Conservation (phyloP, 257 asterid species). For the Vinca minor region DNA sequence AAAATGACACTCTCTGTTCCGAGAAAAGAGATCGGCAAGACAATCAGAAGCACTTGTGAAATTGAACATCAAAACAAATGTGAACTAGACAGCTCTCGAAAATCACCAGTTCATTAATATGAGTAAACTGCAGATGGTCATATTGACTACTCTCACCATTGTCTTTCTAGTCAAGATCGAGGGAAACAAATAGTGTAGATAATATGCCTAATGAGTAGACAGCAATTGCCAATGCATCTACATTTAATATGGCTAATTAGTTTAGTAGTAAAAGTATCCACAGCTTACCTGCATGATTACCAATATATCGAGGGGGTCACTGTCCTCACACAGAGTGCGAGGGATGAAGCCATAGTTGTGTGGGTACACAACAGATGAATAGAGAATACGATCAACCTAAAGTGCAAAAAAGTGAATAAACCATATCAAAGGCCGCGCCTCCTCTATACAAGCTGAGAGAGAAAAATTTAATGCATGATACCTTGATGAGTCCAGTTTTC, state of each 20-base stretch:
- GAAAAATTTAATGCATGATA: constrained; percentile 9
- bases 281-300: constrained; percentile 95
- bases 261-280: neutral
- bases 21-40: neutral
- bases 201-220: neutral
- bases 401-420: constrained; percentile 16
- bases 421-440: neutral
- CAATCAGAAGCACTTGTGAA: too few species aligned
- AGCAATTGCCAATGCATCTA: neutral
- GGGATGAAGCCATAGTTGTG: constrained; percentile 98
- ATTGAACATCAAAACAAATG: neutral
- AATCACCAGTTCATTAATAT: neutral
- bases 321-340: constrained; percentile 90
- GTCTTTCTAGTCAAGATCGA: neutral
- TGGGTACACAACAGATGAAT: constrained; percentile 96
- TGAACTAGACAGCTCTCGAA: neutral
- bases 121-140: too few species aligned
- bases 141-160: too few species aligned
- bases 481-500: constrained; percentile 95
- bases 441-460: neutral
- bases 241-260: neutral
- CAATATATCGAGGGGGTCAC: constrained; percentile 88
- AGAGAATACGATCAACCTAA: constrained; percentile 93
- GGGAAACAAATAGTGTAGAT: neutral
- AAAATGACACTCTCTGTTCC: too few species aligned